Percentiles rank a stretch among this genome's conserved stretches.
Evolutionary conservation across 148 eudicot genomes (phyloP).

Genomic region (Persicaria tinctoria): DNA sequence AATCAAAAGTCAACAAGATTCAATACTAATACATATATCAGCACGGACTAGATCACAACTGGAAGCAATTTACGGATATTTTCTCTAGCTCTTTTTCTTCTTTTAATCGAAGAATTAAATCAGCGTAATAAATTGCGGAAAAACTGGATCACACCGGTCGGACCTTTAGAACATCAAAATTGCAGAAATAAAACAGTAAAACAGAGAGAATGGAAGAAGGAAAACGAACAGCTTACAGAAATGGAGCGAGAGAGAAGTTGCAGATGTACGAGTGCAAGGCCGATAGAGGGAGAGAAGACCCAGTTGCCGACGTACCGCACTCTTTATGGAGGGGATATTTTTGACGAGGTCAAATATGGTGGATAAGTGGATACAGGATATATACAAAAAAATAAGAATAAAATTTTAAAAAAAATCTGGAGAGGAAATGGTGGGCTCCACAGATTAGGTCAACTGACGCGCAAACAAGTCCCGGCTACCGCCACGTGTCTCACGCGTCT

Average conservation of each 20-base stretch:
- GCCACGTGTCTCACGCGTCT: not conserved
- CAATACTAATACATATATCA: not conserved
- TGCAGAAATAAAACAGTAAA: not conserved
- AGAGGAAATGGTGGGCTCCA: not conserved
- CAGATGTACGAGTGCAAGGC: not conserved
- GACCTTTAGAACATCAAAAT: not conserved
- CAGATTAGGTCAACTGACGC: not conserved
- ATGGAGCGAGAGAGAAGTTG: not conserved
- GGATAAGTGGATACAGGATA: not conserved
- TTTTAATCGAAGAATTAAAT: too few relatives aligned
- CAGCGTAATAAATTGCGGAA: too few relatives aligned
- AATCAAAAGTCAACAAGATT: not conserved
- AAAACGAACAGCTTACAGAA: not conserved
- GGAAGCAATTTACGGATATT: not conserved
- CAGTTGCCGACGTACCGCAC: too few relatives aligned
- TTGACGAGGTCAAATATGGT: slow-evolving; percentile 1
- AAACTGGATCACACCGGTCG: not conserved
- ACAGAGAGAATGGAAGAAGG: not conserved
- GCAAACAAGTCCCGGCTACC: not conserved
- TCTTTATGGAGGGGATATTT: too few relatives aligned
- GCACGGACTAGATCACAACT: too few relatives aligned
- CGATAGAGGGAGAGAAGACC: too few relatives aligned
- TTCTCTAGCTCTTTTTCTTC: not conserved
- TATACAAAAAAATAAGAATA: not conserved
- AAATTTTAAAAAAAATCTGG: not conserved